These are phyloP conservation scores for Barnettozyma wickerhamii DNA, from an alignment of 805 yeast species.

Conservation along the genomic window DNA sequence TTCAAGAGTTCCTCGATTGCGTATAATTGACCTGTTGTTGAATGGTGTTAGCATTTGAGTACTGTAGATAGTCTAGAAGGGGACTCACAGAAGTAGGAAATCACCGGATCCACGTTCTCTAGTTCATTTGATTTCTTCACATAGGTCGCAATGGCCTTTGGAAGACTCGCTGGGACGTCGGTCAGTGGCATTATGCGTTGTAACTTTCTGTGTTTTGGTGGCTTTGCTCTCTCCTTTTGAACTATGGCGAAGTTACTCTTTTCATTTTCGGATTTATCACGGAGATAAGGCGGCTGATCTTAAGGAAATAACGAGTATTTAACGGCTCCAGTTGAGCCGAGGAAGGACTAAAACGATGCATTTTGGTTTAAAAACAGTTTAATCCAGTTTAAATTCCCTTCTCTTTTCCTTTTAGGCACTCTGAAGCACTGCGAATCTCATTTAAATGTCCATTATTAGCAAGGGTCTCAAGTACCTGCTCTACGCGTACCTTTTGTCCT, in stretches of 20 bases:
- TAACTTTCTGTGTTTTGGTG: not conserved
- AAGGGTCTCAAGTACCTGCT: slow-evolving; percentile 8
- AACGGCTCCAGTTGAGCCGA: too few species aligned
- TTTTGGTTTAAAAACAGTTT: too few species aligned
- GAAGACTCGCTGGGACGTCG: slow-evolving; percentile 18
- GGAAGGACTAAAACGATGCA: too few species aligned
- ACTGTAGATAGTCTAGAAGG: not conserved
- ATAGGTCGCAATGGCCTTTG: slow-evolving; percentile 33
- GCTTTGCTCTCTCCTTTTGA: too few species aligned
- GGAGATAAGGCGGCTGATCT: too few species aligned
- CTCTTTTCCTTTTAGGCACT: too few species aligned
- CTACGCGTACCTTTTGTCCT: slow-evolving; percentile 29
- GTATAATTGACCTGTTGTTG: slow-evolving; percentile 40
- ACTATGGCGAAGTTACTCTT: too few species aligned
- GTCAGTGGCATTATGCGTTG: slow-evolving; percentile 1
- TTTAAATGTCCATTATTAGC: slow-evolving; percentile 1
- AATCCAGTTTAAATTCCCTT: too few species aligned
- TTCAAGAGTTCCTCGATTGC: slow-evolving; percentile 70
- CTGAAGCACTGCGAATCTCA: too few species aligned
- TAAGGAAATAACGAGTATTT: too few species aligned
- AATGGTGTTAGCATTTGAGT: too few species aligned
- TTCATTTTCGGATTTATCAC: too few species aligned
- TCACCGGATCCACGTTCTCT: slow-evolving; percentile 52
- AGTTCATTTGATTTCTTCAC: slow-evolving; percentile 57
- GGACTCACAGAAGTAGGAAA: slow-evolving; percentile 66